phyloP scores from a whole-genome alignment of 2,329 filamentous ascomycete species.

The Fusarium sp. region DNA sequence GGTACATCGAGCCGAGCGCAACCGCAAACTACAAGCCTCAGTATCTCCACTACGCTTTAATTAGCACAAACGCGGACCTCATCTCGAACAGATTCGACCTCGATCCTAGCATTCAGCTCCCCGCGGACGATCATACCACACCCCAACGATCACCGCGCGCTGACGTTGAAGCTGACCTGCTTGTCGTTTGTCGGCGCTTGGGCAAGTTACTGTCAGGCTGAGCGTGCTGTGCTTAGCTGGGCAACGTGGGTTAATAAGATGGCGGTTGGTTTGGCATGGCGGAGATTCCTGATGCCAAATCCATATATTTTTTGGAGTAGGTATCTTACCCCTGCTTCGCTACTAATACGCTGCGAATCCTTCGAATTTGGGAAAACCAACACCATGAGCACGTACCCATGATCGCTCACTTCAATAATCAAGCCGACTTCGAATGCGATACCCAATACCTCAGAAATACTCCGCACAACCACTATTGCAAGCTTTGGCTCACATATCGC shows the following conservation, averaged over 20 bases:
- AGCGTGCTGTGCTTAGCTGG: slow-evolving; percentile 19
- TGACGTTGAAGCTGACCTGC: slow-evolving; percentile 44
- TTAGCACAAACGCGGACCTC: slow-evolving; percentile 21
- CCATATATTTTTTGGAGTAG: slow-evolving; percentile 5
- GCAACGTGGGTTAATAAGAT: slow-evolving; percentile 15
- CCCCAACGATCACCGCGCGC: slow-evolving; percentile 29
- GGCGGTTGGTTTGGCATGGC: slow-evolving; percentile 1
- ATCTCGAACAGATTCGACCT: slow-evolving; percentile 16
- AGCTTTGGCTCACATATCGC: slow-evolving; percentile 17
- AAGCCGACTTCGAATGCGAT: background rate
- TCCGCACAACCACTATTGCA: slow-evolving; percentile 1
- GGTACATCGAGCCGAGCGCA: slow-evolving; percentile 30
- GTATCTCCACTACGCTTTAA: slow-evolving; percentile 28
- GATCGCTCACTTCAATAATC: background rate
- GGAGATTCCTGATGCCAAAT: slow-evolving; percentile 23
- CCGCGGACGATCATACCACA: slow-evolving; percentile 31
- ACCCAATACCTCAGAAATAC: background rate
- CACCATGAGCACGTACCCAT: no score
- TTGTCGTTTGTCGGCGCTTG: slow-evolving; percentile 34
- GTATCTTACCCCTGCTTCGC: slow-evolving; percentile 13
- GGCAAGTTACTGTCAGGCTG: slow-evolving; percentile 19
- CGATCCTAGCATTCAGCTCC: slow-evolving; percentile 29
- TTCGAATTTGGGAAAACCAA: no score
- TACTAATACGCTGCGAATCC: background rate
- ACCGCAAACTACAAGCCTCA: slow-evolving; percentile 23